A percentile compares a stretch with the other conserved stretches of the same genome.
Evolutionary conservation across 2,329 filamentous ascomycete genomes (phyloP).

Genomic region (Fusarium albidum): DNA sequence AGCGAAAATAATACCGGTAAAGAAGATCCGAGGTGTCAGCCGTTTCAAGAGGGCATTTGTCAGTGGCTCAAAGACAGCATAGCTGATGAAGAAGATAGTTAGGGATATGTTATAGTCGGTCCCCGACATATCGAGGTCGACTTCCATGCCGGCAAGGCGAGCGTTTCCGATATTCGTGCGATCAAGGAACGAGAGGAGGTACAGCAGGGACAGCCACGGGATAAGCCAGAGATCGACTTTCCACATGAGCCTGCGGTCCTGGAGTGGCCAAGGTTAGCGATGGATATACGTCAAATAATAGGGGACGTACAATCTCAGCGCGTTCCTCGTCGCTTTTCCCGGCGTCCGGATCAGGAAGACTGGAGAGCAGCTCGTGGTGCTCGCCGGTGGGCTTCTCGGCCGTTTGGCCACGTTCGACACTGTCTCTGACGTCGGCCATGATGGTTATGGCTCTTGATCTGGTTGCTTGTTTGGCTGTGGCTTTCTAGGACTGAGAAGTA

Average conservation of each 20-base stretch:
- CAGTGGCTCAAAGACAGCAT: slow-evolving; percentile 69
- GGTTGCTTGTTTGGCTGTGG: no score
- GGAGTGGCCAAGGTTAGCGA: background rate
- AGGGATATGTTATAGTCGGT: slow-evolving; percentile 66
- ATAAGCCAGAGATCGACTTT: slow-evolving; percentile 66
- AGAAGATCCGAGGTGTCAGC: slow-evolving; percentile 67
- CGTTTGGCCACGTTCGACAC: no score
- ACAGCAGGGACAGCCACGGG: slow-evolving; percentile 65
- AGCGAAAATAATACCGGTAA: slow-evolving; percentile 71
- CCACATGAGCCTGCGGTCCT: slow-evolving; percentile 61
- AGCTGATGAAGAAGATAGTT: slow-evolving; percentile 74
- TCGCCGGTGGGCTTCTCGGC: no score
- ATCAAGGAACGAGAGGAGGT: slow-evolving; percentile 59
- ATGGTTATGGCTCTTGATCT: no score
- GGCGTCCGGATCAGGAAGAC: slow-evolving; percentile 56
- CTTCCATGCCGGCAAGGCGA: slow-evolving; percentile 35
- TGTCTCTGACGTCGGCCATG: no score
- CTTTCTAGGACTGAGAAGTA: no score
- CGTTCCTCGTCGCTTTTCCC: slow-evolving; percentile 68
- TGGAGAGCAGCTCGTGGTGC: slow-evolving; percentile 38
- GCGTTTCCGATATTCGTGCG: slow-evolving; percentile 61
- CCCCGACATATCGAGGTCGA: slow-evolving; percentile 16
- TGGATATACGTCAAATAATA: slow-evolving; percentile 24
- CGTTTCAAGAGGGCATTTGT: slow-evolving; percentile 73
- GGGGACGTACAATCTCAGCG: slow-evolving; percentile 60